Conservation (phyloP, 352 stramenopile genomes). For the Saprolegnia diclina region DNA sequence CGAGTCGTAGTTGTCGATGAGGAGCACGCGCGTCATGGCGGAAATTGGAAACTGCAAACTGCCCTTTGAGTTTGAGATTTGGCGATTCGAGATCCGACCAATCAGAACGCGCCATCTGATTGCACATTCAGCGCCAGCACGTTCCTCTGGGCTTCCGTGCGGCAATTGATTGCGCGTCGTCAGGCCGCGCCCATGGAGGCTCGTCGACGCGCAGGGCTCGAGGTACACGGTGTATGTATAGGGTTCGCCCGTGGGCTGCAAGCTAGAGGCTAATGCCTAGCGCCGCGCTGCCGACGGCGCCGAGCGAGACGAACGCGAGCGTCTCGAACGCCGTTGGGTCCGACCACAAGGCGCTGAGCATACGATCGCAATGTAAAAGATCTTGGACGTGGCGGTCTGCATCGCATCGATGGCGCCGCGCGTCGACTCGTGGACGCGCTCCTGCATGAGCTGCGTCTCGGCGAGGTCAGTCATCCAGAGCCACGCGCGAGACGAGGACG, state of each 20-base stretch:
- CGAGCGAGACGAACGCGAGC: conserved; percentile 52
- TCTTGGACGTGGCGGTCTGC: conserved; percentile 54
- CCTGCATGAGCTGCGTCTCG: conserved; percentile 65
- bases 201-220: no score
- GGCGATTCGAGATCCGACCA: background rate
- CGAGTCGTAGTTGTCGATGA: conserved; percentile 89
- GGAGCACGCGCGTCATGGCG: conserved; percentile 39
- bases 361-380: conserved; percentile 57
- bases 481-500: conserved; percentile 48
- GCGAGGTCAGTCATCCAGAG: conserved; percentile 52
- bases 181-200: background rate
- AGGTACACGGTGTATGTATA: background rate
- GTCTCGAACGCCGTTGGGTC: conserved; percentile 50
- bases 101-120: conserved; percentile 1
- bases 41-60: background rate
- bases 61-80: background rate
- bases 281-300: conserved; percentile 40
- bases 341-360: conserved; percentile 42
- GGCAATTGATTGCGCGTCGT: conserved; percentile 5
- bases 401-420: conserved; percentile 56
- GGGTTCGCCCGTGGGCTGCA: background rate
- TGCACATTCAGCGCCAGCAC: background rate
- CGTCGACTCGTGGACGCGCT: conserved; percentile 45
- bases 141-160: background rate
- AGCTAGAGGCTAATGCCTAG: conserved; percentile 54